phyloP scores from a whole-genome alignment of 1,284 basidiomycete genomes.

The Bondarzewia mesenterica region DNA sequence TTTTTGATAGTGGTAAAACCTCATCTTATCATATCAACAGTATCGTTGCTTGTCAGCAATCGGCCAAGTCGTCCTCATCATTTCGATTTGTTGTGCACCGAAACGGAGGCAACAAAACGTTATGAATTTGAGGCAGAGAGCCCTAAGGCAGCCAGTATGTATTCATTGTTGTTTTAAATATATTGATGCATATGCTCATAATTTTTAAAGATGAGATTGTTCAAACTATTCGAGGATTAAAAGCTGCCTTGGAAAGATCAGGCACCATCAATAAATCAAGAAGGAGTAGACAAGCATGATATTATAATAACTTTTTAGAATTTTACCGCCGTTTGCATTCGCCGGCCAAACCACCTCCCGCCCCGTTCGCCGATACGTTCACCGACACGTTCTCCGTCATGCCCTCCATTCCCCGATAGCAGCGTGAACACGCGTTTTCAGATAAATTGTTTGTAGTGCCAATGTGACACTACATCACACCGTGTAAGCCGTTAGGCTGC shows the following conservation, averaged over 20 bases:
- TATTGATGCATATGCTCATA: neutral
- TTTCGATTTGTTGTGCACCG: constrained; percentile 80
- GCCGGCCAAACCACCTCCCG: no score
- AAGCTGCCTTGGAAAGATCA: constrained; percentile 47
- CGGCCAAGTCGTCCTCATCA: constrained; percentile 68
- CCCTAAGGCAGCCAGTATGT: constrained; percentile 70
- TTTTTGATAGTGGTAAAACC: constrained; percentile 85
- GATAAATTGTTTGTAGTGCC: no score
- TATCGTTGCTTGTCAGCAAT: constrained; percentile 79
- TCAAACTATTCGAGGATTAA: constrained; percentile 53
- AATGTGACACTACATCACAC: no score
- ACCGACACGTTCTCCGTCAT: no score
- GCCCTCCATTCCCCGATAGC: no score
- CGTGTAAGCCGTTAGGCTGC: no score
- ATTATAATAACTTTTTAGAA: no score
- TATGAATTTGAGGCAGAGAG: constrained; percentile 98
- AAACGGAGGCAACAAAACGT: constrained; percentile 74
- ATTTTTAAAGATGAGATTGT: constrained; percentile 56
- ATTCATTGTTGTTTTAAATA: constrained; percentile 9
- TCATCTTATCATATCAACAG: constrained; percentile 89
- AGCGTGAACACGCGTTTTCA: no score
- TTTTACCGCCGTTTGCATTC: no score
- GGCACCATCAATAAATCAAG: constrained; percentile 50
- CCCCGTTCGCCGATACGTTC: no score
- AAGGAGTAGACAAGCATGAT: constrained; percentile 39